Evolutionary conservation across 805 yeast genomes (phyloP), one percentile per base, ranked within the genome.

Genomic region (Diddensiella santjacobensis): DNA sequence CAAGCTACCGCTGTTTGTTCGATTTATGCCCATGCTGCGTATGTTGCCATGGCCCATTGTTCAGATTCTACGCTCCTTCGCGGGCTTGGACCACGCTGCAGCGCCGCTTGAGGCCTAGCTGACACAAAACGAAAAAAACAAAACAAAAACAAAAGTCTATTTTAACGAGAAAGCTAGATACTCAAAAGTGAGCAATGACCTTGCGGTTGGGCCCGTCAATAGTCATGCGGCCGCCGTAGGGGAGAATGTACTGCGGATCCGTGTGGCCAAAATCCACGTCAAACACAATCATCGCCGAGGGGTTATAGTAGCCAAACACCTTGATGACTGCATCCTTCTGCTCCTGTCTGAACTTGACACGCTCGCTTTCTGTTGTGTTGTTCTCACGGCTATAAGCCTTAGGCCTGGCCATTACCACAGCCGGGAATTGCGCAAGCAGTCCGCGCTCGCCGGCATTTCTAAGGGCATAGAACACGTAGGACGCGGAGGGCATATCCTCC

Each of bases 1-100:
- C 40, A 82, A 76, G 53, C 56, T 80, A 24, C 97, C 98, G 0
- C 69, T 83, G 39, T 91, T 90, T 64, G 89, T 87, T 1, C 78
- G 82, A 54, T 67, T 86, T 40, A 58, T 90, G 30, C 96, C 96
- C 0, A 50, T 85, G 1, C 68, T 89, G 55, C 73, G 93, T 48
- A 79, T 81, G 0, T 64, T 80, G 13, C 95, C 96, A 0, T 79
- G 87, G 83, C 87, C 84, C 1, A 31, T 86, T 1, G 80, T 73
- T 5, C 78, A 72, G 47, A n/a, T 73, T 0, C 69, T 75, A 1
- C 67, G 96, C 42, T 63, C 68, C 49, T 50, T 78, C 6, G 77
- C 90, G 4, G 87, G 89, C 1, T 81, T 90, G 63, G 96, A 89
- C 63, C 61, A 41, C 3, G 58, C 53, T 10, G 38, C 38, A 8